Conservation (phyloP, 2,329 filamentous ascomycete species). For the Fusarium sp. region DNA sequence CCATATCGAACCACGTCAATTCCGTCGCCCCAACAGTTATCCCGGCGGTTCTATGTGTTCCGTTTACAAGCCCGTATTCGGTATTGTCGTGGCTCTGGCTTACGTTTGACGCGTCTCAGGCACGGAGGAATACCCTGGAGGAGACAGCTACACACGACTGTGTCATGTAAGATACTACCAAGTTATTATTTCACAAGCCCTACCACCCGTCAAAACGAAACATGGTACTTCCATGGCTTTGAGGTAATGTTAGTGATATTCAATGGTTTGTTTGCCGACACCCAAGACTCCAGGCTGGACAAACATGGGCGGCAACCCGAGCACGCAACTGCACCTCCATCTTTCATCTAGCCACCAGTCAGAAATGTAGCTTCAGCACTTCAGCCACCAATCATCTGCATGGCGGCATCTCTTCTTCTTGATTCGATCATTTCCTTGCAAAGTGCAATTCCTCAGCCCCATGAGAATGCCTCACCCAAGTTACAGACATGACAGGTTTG, state of each 20-base stretch:
- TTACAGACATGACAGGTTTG: not conserved
- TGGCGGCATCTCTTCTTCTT: not conserved
- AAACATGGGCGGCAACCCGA: not conserved
- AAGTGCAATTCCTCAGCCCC: not conserved
- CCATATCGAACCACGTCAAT: not conserved
- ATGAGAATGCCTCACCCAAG: not conserved
- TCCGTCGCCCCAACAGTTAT: not conserved
- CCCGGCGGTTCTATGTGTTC: not conserved
- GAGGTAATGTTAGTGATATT: not conserved
- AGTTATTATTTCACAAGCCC: not conserved
- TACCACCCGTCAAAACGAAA: not conserved
- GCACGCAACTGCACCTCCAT: not conserved
- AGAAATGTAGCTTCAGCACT: not conserved
- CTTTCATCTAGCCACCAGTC: not conserved
- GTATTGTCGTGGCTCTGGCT: not conserved
- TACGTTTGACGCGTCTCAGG: not conserved
- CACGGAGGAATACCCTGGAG: not conserved
- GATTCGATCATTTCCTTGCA: not conserved
- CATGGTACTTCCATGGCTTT: not conserved
- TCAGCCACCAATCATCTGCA: not conserved
- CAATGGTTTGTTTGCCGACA: not conserved
- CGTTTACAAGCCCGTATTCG: not conserved
- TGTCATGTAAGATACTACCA: not conserved
- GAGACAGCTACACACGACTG: not conserved
- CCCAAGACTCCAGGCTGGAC: not conserved